These are phyloP conservation scores for Pseudogymnoascus sp. DNA, from an alignment of 2,329 filamentous ascomycete species.

Conservation along the genomic window DNA sequence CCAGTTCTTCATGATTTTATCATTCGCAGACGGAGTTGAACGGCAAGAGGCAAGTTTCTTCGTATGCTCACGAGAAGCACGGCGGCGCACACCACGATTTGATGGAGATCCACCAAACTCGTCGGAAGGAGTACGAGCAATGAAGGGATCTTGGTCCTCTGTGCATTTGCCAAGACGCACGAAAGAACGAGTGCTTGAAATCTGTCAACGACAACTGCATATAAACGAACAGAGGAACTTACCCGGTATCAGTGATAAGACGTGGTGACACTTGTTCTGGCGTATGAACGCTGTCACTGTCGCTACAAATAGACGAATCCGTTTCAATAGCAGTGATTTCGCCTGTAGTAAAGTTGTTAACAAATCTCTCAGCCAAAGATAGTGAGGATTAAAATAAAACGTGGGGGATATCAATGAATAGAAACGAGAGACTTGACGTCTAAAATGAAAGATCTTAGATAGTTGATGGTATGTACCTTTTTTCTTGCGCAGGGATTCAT, in stretches of 20 bases:
- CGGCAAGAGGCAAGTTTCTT: background rate
- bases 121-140: background rate
- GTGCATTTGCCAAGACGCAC: background rate
- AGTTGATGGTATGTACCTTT: background rate
- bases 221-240: background rate
- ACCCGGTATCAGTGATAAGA: background rate
- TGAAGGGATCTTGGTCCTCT: background rate
- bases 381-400: too few species aligned
- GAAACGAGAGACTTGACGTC: too few species aligned
- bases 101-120: background rate
- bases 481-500: background rate
- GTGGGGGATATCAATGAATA: too few species aligned
- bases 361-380: background rate
- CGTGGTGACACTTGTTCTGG: background rate
- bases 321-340: background rate
- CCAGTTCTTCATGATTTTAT: constrained; percentile 7
- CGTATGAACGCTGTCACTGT: background rate
- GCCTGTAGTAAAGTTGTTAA: background rate
- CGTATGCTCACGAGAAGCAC: background rate
- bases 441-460: background rate
- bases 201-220: background rate
- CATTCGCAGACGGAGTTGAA: background rate
- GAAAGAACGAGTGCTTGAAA: background rate
- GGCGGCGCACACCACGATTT: background rate
- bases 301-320: background rate